Evolutionary conservation across 495 filamentous ascomycete species (phyloP).

Genomic region (Aspergillus kassunensis): DNA sequence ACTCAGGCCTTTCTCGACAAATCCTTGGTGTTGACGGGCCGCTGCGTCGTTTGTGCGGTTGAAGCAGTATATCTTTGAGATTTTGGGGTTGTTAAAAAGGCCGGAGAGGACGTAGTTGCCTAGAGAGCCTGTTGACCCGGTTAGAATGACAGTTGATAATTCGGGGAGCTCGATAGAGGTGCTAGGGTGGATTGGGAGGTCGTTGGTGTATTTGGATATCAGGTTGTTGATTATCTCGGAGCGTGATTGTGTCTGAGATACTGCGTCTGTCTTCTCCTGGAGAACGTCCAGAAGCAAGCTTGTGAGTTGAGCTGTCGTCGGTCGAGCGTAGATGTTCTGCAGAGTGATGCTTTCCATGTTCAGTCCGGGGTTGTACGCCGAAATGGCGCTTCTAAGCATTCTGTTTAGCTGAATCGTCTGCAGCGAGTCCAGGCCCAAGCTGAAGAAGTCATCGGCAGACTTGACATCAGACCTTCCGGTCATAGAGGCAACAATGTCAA

Average conservation of each 20-base stretch:
- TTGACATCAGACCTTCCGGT: slow-evolving; percentile 18
- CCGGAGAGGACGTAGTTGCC: slow-evolving; percentile 32
- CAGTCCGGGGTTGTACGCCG: too few species aligned
- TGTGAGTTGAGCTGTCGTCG: too few species aligned
- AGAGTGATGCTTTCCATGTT: too few species aligned
- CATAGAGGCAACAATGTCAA: slow-evolving; percentile 22
- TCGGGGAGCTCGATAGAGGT: neutral
- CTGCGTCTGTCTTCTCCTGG: too few species aligned
- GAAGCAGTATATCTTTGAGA: slow-evolving; percentile 32
- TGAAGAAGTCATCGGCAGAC: slow-evolving; percentile 10
- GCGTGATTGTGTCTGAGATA: neutral
- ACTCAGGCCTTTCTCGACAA: slow-evolving; percentile 1
- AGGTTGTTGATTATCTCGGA: neutral
- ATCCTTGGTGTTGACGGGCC: neutral
- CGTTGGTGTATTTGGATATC: slow-evolving; percentile 11
- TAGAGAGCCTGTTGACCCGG: slow-evolving; percentile 40
- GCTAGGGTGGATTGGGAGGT: neutral
- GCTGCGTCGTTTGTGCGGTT: slow-evolving; percentile 37
- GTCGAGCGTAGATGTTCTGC: slow-evolving; percentile 13
- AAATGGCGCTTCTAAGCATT: too few species aligned
- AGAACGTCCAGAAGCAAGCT: too few species aligned
- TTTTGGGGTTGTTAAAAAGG: slow-evolving; percentile 15
- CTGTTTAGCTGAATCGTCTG: slow-evolving; percentile 12
- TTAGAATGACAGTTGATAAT: slow-evolving; percentile 24
- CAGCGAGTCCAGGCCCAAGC: slow-evolving; percentile 14